phyloP scores from a whole-genome alignment of 2,329 filamentous ascomycete genomes.

The Fusarium haematococcum region DNA sequence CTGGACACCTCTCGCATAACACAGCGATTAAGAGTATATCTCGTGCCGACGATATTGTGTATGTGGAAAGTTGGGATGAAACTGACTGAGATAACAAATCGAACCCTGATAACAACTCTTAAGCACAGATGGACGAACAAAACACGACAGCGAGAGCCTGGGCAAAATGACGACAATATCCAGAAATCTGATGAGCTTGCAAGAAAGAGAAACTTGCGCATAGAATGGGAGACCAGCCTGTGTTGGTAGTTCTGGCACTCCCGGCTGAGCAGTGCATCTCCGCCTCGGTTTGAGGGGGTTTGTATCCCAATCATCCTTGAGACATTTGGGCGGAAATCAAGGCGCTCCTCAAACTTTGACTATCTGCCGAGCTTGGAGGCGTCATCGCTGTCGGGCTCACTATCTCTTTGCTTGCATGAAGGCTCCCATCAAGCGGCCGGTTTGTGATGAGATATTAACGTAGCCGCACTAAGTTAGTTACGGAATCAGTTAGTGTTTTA shows the following conservation, averaged over 20 bases:
- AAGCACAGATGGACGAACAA: not conserved
- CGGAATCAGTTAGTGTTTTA: not conserved
- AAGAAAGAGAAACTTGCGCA: not conserved
- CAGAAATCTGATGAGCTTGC: not conserved
- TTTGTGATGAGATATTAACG: not conserved
- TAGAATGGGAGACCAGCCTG: not conserved
- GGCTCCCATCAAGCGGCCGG: too few relatives aligned
- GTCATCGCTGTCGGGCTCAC: too few relatives aligned
- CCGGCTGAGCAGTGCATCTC: too few relatives aligned
- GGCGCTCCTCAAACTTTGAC: too few relatives aligned
- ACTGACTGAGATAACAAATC: not conserved
- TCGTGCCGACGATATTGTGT: not conserved
- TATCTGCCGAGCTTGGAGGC: too few relatives aligned
- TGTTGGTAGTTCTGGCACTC: not conserved
- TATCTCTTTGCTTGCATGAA: too few relatives aligned
- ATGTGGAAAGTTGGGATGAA: not conserved
- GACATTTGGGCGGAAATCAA: too few relatives aligned
- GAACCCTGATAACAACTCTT: not conserved
- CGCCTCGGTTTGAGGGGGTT: too few relatives aligned
- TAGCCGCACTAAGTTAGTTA: not conserved
- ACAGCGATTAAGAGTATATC: not conserved
- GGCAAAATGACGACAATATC: not conserved
- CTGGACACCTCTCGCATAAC: not conserved
- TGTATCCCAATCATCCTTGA: too few relatives aligned
- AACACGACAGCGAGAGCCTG: not conserved